These are phyloP conservation scores for Persicaria tinctoria DNA, from an alignment of 148 eudicot species.

Conservation along the genomic window DNA sequence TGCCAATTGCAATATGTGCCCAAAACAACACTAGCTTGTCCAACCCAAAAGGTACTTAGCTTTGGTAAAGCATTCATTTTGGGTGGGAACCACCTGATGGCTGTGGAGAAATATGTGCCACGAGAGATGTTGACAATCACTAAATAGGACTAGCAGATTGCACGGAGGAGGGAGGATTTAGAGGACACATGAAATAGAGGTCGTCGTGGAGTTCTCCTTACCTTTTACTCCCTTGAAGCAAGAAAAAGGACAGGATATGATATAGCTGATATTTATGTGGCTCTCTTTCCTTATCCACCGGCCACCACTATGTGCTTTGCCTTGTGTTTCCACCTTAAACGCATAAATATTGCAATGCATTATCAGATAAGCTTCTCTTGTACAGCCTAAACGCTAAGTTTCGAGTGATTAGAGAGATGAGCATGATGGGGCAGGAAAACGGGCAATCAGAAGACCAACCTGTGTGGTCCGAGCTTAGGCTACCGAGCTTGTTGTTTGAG, in stretches of 20 bases:
- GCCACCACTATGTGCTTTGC: conserved; percentile 4
- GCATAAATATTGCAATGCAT: conserved; percentile 27
- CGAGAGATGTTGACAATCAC: conserved; percentile 10
- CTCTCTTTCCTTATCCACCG: conserved; percentile 89
- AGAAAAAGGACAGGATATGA: conserved; percentile 26
- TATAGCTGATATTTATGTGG: conserved; percentile 63
- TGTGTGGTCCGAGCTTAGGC: conserved; percentile 53
- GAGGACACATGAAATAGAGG: conserved; percentile 7
- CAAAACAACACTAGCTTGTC: background rate
- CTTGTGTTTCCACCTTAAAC: background rate
- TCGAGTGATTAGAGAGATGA: background rate
- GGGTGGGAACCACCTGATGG: conserved; percentile 4
- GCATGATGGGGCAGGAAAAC: conserved; percentile 40
- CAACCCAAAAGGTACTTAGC: background rate
- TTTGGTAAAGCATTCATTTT: conserved; percentile 1
- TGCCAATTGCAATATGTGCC: background rate
- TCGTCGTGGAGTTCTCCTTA: conserved; percentile 47
- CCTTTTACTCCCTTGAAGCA: conserved; percentile 26
- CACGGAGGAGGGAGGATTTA: background rate
- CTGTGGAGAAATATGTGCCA: conserved; percentile 6
- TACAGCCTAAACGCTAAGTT: conserved; percentile 16
- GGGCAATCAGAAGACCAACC: conserved; percentile 25
- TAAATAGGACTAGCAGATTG: background rate
- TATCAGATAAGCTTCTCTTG: conserved; percentile 20
- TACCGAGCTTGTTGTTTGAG: conserved; percentile 37